Percentiles rank a stretch among this genome's conserved stretches.
Conservation (phyloP, 2,329 filamentous ascomycete species). For the Pseudocercospora fuligena region DNA sequence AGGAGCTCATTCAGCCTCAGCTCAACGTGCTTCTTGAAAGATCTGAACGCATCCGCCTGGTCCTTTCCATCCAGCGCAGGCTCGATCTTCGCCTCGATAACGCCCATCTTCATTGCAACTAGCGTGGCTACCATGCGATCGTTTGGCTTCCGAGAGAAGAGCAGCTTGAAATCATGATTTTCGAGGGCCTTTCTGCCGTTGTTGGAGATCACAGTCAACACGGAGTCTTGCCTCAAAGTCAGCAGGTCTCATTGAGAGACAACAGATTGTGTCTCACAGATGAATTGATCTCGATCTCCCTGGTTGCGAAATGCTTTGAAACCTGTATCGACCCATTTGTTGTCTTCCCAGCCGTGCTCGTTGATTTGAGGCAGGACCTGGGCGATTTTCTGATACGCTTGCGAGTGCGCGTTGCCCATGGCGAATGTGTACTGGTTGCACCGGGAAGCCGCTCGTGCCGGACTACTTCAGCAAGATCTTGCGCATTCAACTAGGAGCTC, state of each 20-base stretch:
- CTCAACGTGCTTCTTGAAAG: slow-evolving; percentile 34
- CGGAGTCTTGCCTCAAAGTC: background rate
- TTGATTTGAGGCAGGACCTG: slow-evolving; percentile 1
- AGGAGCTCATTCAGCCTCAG: slow-evolving; percentile 25
- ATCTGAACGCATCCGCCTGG: slow-evolving; percentile 31
- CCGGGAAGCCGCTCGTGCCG: no score
- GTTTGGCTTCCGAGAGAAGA: slow-evolving; percentile 30
- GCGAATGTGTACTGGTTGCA: background rate
- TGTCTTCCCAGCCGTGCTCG: slow-evolving; percentile 5
- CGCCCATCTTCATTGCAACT: slow-evolving; percentile 28
- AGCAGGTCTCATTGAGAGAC: no score
- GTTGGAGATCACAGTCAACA: background rate
- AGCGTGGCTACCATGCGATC: slow-evolving; percentile 31
- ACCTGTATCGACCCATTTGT: slow-evolving; percentile 2
- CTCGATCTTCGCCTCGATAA: slow-evolving; percentile 35
- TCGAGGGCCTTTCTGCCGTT: slow-evolving; percentile 27
- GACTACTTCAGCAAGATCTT: no score
- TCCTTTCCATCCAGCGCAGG: slow-evolving; percentile 26
- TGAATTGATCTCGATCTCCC: slow-evolving; percentile 7
- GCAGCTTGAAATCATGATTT: slow-evolving; percentile 32
- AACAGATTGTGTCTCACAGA: background rate
- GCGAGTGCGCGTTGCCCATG: slow-evolving; percentile 13
- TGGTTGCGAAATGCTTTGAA: slow-evolving; percentile 9
- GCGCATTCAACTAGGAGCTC: background rate
- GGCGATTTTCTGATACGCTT: slow-evolving; percentile 4